Evolutionary conservation across 1,284 basidiomycete species (phyloP).

Genomic region (Trametes pubescens): DNA sequence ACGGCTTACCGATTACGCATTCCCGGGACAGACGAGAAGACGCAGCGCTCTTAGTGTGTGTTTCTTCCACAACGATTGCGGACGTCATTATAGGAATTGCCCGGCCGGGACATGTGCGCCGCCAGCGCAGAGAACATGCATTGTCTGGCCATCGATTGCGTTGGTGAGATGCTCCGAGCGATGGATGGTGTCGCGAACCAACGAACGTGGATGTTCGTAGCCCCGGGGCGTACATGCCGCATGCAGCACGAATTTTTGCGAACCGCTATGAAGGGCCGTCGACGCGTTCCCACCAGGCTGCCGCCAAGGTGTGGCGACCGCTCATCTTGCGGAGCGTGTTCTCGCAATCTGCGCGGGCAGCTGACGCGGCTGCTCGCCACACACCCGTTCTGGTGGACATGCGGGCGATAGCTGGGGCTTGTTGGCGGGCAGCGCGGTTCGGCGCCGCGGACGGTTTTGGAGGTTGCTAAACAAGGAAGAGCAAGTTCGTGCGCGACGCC

Average conservation of each 20-base stretch:
- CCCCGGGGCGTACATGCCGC: constrained; percentile 27
- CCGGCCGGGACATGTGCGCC: constrained; percentile 18
- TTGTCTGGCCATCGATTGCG: constrained; percentile 29
- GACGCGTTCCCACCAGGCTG: constrained; percentile 25
- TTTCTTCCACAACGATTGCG: constrained; percentile 7
- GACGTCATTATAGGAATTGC: constrained; percentile 17
- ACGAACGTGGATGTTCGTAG: constrained; percentile 2
- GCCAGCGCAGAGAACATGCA: constrained; percentile 13
- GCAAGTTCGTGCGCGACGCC: constrained; percentile 21
- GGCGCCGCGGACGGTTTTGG: neutral
- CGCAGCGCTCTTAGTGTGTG: neutral
- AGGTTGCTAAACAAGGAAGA: constrained; percentile 28
- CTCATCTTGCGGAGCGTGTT: constrained; percentile 24
- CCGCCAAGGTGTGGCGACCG: constrained; percentile 13
- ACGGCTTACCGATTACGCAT: constrained; percentile 15
- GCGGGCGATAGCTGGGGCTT: constrained; percentile 11
- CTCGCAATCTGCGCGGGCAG: constrained; percentile 18
- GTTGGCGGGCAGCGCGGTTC: constrained; percentile 12
- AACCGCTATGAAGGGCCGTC: constrained; percentile 18
- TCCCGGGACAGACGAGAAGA: neutral
- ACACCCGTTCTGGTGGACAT: constrained; percentile 7
- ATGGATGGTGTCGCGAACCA: constrained; percentile 14
- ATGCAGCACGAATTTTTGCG: constrained; percentile 23
- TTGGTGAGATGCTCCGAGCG: constrained; percentile 19
- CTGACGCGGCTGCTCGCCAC: neutral